These are phyloP conservation scores for Boletus reticuloceps DNA, from an alignment of 768 basidiomycete genomes.

Conservation along the genomic window DNA sequence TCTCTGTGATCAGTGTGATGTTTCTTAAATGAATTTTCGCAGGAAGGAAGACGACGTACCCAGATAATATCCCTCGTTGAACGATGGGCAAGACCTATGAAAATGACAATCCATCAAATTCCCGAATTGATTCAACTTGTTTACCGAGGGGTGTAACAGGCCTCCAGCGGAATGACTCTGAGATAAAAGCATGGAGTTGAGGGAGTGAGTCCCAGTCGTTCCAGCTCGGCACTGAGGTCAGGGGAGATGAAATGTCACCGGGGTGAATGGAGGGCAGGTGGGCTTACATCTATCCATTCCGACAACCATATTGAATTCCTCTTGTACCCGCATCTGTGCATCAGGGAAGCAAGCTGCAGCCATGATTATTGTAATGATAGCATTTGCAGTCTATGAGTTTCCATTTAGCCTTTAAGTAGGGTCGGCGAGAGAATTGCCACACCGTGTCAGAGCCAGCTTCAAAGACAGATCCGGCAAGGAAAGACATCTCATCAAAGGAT, in stretches of 20 bases:
- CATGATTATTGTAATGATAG: slow-evolving; percentile 42
- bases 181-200: slow-evolving; percentile 37
- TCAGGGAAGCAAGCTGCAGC: slow-evolving; percentile 55
- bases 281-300: slow-evolving; percentile 35
- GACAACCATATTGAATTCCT: slow-evolving; percentile 51
- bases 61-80: slow-evolving; percentile 63
- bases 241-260: neutral
- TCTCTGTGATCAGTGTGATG: slow-evolving; percentile 2
- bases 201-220: slow-evolving; percentile 33
- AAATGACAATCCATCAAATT: neutral
- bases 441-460: slow-evolving; percentile 61
- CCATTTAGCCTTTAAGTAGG: neutral
- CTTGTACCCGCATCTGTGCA: slow-evolving; percentile 46
- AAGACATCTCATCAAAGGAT: slow-evolving; percentile 51
- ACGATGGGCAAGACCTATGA: slow-evolving; percentile 50
- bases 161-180: slow-evolving; percentile 38
- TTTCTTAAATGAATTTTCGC: slow-evolving; percentile 28
- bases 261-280: neutral
- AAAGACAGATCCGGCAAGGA: slow-evolving; percentile 58
- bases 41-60: slow-evolving; percentile 30
- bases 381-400: neutral
- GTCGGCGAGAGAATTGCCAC: neutral
- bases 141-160: slow-evolving; percentile 31
- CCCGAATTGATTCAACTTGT: too few relatives aligned
- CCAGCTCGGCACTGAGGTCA: slow-evolving; percentile 34